A percentile compares a stretch with the other conserved stretches of the same genome.
Evolutionary conservation across 2,329 filamentous ascomycete genomes (phyloP).

Genomic region (Ceratocystis cacaofunesta): DNA sequence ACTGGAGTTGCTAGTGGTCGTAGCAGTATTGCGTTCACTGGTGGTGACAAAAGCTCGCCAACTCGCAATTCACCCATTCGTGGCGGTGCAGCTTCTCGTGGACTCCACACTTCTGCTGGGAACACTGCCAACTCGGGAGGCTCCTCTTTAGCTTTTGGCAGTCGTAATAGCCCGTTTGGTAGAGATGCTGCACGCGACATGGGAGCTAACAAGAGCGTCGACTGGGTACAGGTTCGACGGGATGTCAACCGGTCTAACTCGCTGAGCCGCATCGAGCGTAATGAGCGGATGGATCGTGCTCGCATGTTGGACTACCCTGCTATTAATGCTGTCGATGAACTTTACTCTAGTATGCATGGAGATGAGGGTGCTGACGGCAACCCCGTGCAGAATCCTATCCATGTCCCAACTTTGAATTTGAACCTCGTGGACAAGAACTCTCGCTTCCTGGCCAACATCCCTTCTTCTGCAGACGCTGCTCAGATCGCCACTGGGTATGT

Average conservation of each 20-base stretch:
- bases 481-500: slow-evolving; percentile 82
- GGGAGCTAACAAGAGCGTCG: slow-evolving; percentile 47
- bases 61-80: slow-evolving; percentile 22
- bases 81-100: slow-evolving; percentile 23
- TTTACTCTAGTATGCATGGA: slow-evolving; percentile 72
- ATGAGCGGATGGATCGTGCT: slow-evolving; percentile 74
- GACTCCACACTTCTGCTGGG: slow-evolving; percentile 9
- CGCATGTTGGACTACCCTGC: slow-evolving; percentile 89
- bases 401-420: slow-evolving; percentile 68
- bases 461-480: slow-evolving; percentile 65
- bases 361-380: slow-evolving; percentile 78
- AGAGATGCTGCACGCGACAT: slow-evolving; percentile 52
- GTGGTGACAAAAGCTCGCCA: slow-evolving; percentile 20
- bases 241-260: slow-evolving; percentile 95
- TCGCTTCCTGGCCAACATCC: slow-evolving; percentile 72
- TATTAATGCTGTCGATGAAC: slow-evolving; percentile 75
- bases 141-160: slow-evolving; percentile 22
- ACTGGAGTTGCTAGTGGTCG: slow-evolving; percentile 82
- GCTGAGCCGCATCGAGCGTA: slow-evolving; percentile 71
- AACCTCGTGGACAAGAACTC: slow-evolving; percentile 89
- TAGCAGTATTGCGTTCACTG: slow-evolving; percentile 60
- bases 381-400: slow-evolving; percentile 65
- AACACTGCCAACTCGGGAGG: slow-evolving; percentile 24
- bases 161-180: slow-evolving; percentile 22
- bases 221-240: slow-evolving; percentile 95